Base-by-base conservation (phyloP, 1,284 basidiomycete species). In the Fomitopsis betulina region DNA sequence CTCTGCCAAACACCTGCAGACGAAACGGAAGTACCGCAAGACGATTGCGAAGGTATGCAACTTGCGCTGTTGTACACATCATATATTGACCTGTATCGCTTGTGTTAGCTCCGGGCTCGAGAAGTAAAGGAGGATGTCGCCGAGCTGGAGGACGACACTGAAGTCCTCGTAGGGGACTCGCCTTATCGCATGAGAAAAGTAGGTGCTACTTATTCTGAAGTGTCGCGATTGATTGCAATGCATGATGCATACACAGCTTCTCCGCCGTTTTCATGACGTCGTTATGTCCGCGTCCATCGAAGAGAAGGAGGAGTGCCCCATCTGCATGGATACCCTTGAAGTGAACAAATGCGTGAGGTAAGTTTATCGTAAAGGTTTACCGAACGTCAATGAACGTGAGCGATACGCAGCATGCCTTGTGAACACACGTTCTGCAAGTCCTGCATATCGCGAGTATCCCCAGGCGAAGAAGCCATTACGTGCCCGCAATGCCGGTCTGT, bases 101-200 rank as follows among this genome's bases (percentile, higher is more conserved):
- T 37, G 17, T 39, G 17, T 17, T 54, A 81, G 79, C 63, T 79
- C 17, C 67, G 69, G 56, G 60, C 65, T 43, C 73, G 68, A 53
- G 76, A 79, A 59, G 62, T 74, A 9, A 67, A 72, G 59, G 65
- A 61, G 19, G 79, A 80, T 58, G 74, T 74, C 1, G 62, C 72
- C 8, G 77, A 80, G 13, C 62, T 76, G n/a, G 55, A 66, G 32
- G 70, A 70, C 1, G 64, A 68, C 27, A 62, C 59, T 17, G 63
- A 61, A 17, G 59, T 69, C 45, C 72, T 70, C 17, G 64, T 67
- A 1, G 71, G 64, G 2, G 76, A 79, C 58, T 57, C 70, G 17
- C 63, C 66, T 1, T 56, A 74, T 60, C 63, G 68, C n/a, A 78
- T 79, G 76, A 70, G 73, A 55, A 79, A 78, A 67, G 79, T 76